phyloP scores from a whole-genome alignment of 495 filamentous ascomycete genomes.

The Podospora didyma region DNA sequence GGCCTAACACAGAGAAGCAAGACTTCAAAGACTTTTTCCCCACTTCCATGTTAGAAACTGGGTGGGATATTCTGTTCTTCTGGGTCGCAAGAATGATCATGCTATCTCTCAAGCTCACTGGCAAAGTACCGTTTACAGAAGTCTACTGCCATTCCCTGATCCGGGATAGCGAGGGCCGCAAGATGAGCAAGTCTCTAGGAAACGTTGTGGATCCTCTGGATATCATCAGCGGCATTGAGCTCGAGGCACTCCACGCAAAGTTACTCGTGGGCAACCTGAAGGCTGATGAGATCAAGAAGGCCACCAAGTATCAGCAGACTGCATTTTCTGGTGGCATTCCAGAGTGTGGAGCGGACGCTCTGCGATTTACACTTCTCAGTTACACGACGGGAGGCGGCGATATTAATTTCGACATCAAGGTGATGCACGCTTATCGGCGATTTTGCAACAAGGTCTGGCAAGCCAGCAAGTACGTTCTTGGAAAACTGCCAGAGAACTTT shows the following conservation, averaged over 20 bases:
- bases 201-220: constrained; percentile 83
- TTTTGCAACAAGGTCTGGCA: constrained; percentile 96
- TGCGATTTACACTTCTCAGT: constrained; percentile 74
- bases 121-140: constrained; percentile 53
- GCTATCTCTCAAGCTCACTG: constrained; percentile 71
- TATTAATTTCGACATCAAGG: constrained; percentile 79
- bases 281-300: constrained; percentile 66
- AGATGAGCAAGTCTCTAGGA: constrained; percentile 82
- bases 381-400: constrained; percentile 89
- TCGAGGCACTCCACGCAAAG: constrained; percentile 67
- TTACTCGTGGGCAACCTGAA: constrained; percentile 66
- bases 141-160: constrained; percentile 61
- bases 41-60: constrained; percentile 71
- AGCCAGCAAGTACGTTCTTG: constrained; percentile 81
- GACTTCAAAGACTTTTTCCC: constrained; percentile 70
- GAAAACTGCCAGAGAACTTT: constrained; percentile 69
- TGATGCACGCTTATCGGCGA: constrained; percentile 76
- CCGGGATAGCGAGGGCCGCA: constrained; percentile 72
- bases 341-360: constrained; percentile 80
- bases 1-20: constrained; percentile 60
- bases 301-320: constrained; percentile 73
- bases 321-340: constrained; percentile 82
- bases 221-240: constrained; percentile 68
- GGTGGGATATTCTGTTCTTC: constrained; percentile 84
- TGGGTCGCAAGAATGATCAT: constrained; percentile 86